phyloP scores from a whole-genome alignment of 352 stramenopile genomes.

The Pythium apleroticum region DNA sequence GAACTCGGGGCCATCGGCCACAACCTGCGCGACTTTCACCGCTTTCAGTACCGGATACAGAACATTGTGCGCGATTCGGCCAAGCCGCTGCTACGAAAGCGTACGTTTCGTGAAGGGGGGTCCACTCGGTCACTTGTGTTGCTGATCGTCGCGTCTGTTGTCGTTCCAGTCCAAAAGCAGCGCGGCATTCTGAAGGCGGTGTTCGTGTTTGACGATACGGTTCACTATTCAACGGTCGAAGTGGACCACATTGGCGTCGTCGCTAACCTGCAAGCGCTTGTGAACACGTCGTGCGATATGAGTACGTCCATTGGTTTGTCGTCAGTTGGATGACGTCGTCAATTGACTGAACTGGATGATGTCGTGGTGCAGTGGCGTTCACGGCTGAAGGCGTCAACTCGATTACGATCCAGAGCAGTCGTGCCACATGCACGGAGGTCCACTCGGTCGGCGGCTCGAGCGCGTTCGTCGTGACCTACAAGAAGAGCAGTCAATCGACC shows the following conservation, averaged over 20 bases:
- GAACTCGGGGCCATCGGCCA: constrained; percentile 82
- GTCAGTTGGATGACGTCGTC: no score
- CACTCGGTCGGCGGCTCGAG: constrained; percentile 76
- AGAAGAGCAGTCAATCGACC: constrained; percentile 63
- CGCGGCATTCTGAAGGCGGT: constrained; percentile 88
- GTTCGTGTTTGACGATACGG: constrained; percentile 82
- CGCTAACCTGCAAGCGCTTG: constrained; percentile 87
- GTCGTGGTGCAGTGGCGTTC: constrained; percentile 65
- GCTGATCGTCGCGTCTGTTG: not conserved
- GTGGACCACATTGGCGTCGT: constrained; percentile 91
- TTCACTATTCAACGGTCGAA: constrained; percentile 81
- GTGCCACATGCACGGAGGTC: constrained; percentile 87
- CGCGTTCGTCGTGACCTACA: constrained; percentile 86
- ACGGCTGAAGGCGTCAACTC: constrained; percentile 74
- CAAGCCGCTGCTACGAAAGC: constrained; percentile 81
- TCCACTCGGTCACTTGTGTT: no score
- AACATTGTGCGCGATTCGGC: constrained; percentile 82
- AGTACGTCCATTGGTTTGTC: constrained; percentile 46
- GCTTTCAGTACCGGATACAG: constrained; percentile 87
- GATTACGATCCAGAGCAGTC: constrained; percentile 86
- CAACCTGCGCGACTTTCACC: constrained; percentile 91
- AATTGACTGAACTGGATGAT: not conserved
- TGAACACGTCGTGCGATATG: constrained; percentile 85
- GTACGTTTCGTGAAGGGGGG: constrained; percentile 36
- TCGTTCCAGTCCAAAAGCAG: constrained; percentile 76